These are phyloP conservation scores for Ophiostoma sp. DNA, from an alignment of 2,329 filamentous ascomycete genomes.

Conservation along the genomic window DNA sequence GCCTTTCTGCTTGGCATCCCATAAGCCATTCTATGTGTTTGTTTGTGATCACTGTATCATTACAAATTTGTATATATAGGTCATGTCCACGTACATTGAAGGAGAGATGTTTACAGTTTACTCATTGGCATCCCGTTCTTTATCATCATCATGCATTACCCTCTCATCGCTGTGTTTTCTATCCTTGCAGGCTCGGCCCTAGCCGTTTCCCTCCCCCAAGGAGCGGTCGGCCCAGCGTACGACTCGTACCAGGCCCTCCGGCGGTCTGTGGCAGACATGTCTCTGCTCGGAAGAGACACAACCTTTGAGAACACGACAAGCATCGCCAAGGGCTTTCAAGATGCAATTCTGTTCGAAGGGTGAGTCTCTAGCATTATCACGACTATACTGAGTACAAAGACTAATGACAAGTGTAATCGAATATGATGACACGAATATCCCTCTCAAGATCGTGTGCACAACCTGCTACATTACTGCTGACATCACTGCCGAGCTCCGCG, in stretches of 20 bases:
- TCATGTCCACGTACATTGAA: neutral
- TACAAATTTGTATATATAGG: neutral
- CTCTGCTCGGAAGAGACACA: constrained; percentile 5
- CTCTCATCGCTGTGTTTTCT: neutral
- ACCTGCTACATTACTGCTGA: constrained; percentile 23
- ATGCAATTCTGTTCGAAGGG: constrained; percentile 19
- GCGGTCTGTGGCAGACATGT: neutral
- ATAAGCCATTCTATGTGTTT: neutral
- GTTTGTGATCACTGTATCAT: neutral
- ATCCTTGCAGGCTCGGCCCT: neutral
- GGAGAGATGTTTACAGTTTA: neutral
- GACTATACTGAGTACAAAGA: neutral
- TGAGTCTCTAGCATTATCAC: neutral
- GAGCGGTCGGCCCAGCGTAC: too few species aligned
- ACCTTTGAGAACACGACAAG: constrained; percentile 19
- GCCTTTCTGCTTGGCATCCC: neutral
- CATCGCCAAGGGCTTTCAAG: constrained; percentile 24
- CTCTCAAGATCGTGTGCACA: constrained; percentile 16
- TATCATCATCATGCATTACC: neutral
- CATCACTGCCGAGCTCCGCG: constrained; percentile 16
- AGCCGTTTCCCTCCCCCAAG: neutral
- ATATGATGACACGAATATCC: neutral
- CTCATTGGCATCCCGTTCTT: neutral
- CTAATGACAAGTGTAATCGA: neutral
- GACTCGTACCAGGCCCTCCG: constrained; percentile 8